Evolutionary conservation across 179 eudicot genomes (phyloP).

Genomic region (Patellifolia procumbens): DNA sequence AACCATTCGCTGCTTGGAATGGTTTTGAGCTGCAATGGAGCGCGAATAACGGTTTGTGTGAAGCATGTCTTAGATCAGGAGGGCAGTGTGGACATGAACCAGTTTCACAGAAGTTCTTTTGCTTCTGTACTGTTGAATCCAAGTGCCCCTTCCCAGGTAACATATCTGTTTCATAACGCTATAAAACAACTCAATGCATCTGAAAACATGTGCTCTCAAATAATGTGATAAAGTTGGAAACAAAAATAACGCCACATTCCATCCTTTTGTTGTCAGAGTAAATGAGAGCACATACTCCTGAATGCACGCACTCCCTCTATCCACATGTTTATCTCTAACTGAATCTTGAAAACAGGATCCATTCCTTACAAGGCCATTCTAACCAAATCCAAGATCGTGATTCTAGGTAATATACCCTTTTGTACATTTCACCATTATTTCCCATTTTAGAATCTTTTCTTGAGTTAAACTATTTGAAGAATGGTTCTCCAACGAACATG

Average conservation of each 20-base stretch:
- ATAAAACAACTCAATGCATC: no score
- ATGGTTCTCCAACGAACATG: background rate
- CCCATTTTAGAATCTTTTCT: no score
- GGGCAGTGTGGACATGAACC: slow-evolving; percentile 34
- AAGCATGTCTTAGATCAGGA: slow-evolving; percentile 21
- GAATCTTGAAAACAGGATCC: no score
- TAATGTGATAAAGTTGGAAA: no score
- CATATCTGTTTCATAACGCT: no score
- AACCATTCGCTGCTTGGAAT: no score
- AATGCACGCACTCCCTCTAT: no score
- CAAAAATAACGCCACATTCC: no score
- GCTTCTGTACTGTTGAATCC: slow-evolving; percentile 24
- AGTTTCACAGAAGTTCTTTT: slow-evolving; percentile 18
- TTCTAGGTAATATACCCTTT: slow-evolving; percentile 16
- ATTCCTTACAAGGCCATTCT: background rate
- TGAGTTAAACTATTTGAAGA: background rate
- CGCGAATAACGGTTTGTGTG: slow-evolving; percentile 19
- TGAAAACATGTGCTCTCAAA: no score
- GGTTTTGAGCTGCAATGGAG: slow-evolving; percentile 36
- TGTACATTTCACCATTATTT: background rate
- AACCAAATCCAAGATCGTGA: slow-evolving; percentile 17
- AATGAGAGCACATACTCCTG: no score
- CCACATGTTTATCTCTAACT: background rate
- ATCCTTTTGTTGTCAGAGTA: no score
- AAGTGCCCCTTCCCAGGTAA: slow-evolving; percentile 35